Conservation (phyloP, 305 asterid genomes). For the Fraxinus sp. region DNA sequence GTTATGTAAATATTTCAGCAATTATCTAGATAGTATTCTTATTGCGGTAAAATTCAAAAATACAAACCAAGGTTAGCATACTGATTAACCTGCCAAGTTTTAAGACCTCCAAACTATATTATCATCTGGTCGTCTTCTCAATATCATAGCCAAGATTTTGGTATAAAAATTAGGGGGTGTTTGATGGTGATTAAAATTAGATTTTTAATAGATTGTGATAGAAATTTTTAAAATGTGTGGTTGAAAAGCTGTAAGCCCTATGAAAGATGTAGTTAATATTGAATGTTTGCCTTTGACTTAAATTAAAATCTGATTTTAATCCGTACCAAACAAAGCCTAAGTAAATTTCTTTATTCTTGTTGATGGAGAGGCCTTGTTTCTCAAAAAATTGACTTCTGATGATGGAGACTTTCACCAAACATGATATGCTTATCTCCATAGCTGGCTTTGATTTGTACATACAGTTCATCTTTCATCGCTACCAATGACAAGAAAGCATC, state of each 20-base stretch:
- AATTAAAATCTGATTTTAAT: too few relatives aligned
- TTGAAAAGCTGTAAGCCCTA: too few relatives aligned
- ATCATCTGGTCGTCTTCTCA: too few relatives aligned
- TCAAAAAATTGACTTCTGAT: background rate
- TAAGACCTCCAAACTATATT: too few relatives aligned
- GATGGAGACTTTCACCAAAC: constrained; percentile 36
- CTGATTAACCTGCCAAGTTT: background rate
- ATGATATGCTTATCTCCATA: constrained; percentile 10
- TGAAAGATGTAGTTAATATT: too few relatives aligned
- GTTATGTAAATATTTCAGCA: constrained; percentile 62
- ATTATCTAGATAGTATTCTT: constrained; percentile 69
- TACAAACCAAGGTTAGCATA: background rate
- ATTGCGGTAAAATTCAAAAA: constrained; percentile 5
- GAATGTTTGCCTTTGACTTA: too few relatives aligned
- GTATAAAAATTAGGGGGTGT: background rate
- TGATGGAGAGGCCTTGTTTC: background rate
- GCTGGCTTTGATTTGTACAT: background rate
- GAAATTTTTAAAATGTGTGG: too few relatives aligned
- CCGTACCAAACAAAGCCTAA: too few relatives aligned
- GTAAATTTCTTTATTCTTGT: background rate
- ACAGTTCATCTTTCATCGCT: background rate
- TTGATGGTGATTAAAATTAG: too few relatives aligned
- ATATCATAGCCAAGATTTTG: background rate
- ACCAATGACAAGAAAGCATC: background rate
- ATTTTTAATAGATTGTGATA: too few relatives aligned